Conservation (phyloP, 1,284 basidiomycete species). For the Cutaneotrichosporon dermatis region DNA sequence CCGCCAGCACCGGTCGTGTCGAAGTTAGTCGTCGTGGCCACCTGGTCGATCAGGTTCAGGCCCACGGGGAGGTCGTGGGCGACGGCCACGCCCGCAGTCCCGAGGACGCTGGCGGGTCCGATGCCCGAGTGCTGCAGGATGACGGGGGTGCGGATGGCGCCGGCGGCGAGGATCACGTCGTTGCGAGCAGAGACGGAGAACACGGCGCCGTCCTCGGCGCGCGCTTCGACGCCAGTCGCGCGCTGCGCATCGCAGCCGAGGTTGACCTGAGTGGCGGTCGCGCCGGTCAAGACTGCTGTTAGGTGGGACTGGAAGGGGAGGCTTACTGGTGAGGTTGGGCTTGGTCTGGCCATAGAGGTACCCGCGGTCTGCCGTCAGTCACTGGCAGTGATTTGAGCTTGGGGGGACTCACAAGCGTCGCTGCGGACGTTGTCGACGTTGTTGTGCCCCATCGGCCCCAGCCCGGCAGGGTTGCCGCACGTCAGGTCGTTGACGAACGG, state of each 20-base stretch:
- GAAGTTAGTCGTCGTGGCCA: conserved; percentile 37
- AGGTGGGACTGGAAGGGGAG: no score
- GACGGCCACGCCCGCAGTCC: conserved; percentile 33
- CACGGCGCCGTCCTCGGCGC: conserved; percentile 21
- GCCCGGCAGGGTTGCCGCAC: conserved; percentile 36
- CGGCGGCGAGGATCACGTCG: conserved; percentile 51
- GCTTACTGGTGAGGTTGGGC: conserved; percentile 35
- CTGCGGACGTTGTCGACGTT: conserved; percentile 22
- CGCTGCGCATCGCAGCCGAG: conserved; percentile 18
- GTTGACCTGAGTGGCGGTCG: conserved; percentile 33
- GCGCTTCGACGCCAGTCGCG: conserved; percentile 36
- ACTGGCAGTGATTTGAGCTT: neutral
- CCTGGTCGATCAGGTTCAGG: conserved; percentile 50
- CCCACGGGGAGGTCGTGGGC: conserved; percentile 45
- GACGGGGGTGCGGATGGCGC: conserved; percentile 49
- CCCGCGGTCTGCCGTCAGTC: conserved; percentile 23
- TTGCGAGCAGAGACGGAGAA: conserved; percentile 39
- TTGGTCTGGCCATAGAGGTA: conserved; percentile 29
- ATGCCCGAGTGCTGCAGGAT: conserved; percentile 51
- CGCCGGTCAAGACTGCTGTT: conserved; percentile 36
- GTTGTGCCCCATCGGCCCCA: conserved; percentile 34
- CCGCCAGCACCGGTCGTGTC: conserved; percentile 12
- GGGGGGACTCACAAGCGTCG: conserved; percentile 31
- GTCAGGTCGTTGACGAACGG: conserved; percentile 35
- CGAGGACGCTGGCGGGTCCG: conserved; percentile 40